phyloP scores from a whole-genome alignment of 2,329 filamentous ascomycete genomes.

The Pestalotiopsis sp. region DNA sequence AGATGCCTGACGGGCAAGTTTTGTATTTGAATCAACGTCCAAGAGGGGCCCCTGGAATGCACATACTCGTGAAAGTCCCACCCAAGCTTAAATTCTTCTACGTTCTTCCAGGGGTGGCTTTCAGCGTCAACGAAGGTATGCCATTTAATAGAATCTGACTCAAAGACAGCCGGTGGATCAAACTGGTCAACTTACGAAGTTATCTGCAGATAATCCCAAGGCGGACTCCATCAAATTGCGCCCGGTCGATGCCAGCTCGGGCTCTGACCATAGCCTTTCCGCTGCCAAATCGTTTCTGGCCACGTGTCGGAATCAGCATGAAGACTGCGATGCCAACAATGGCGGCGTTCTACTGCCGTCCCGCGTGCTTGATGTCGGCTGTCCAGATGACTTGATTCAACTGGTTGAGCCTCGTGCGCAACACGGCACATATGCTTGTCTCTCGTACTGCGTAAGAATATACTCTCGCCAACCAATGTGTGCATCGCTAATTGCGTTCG shows the following conservation, averaged over 20 bases:
- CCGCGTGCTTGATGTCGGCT: constrained; percentile 14
- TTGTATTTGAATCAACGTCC: background rate
- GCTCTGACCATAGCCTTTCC: background rate
- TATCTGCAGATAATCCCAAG: background rate
- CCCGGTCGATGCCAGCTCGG: constrained; percentile 1
- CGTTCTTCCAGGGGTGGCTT: background rate
- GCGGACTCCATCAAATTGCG: background rate
- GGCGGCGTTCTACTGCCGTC: background rate
- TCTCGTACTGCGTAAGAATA: constrained; percentile 17
- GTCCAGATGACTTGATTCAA: constrained; percentile 11
- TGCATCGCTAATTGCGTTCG: background rate
- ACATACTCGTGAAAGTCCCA: background rate
- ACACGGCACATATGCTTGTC: constrained; percentile 13
- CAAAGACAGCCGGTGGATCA: too few species aligned
- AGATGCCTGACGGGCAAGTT: background rate
- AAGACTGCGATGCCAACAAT: background rate
- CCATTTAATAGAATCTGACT: background rate
- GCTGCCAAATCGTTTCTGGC: background rate
- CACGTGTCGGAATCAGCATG: background rate
- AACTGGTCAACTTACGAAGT: background rate
- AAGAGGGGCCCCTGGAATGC: background rate
- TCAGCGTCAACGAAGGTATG: background rate
- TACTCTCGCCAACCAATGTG: background rate
- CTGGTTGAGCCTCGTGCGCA: constrained; percentile 13
- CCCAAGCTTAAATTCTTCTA: background rate